Evolutionary conservation across 331 rosid genomes (phyloP).

Genomic region (Malus hybrid): DNA sequence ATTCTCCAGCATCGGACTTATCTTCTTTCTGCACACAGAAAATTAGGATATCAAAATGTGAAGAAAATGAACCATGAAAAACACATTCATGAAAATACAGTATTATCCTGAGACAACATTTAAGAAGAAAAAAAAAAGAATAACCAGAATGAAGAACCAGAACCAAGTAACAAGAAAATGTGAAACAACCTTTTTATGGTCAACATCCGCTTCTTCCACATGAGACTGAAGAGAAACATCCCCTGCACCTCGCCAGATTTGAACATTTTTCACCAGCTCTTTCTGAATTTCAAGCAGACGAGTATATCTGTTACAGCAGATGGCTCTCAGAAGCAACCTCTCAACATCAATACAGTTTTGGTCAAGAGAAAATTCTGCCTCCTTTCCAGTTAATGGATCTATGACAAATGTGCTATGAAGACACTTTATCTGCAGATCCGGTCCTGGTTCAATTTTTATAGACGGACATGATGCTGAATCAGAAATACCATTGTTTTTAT

Average conservation of each 20-base stretch:
- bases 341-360: conserved; percentile 94
- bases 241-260: conserved; percentile 55
- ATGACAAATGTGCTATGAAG: conserved; percentile 74
- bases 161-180: background rate
- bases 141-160: background rate
- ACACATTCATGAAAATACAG: conserved; percentile 1
- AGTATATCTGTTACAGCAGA: conserved; percentile 83
- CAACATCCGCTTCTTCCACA: conserved; percentile 48
- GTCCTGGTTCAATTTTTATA: conserved; percentile 87
- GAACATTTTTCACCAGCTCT: conserved; percentile 64
- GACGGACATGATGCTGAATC: conserved; percentile 67
- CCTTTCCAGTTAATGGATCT: conserved; percentile 85
- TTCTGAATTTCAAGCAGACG: conserved; percentile 90
- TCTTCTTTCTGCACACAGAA: conserved; percentile 53
- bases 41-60: background rate
- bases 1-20: conserved; percentile 34
- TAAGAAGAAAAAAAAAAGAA: background rate
- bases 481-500: conserved; percentile 52
- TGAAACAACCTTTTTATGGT: conserved; percentile 55
- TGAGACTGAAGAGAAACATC: conserved; percentile 70
- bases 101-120: background rate
- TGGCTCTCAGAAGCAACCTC: conserved; percentile 77
- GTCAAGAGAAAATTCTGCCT: conserved; percentile 74
- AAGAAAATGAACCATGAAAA: conserved; percentile 7
- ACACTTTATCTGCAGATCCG: conserved; percentile 82